These are phyloP conservation scores for Scedosporium dehoogii DNA, from an alignment of 2,329 filamentous ascomycete species.

Conservation along the genomic window DNA sequence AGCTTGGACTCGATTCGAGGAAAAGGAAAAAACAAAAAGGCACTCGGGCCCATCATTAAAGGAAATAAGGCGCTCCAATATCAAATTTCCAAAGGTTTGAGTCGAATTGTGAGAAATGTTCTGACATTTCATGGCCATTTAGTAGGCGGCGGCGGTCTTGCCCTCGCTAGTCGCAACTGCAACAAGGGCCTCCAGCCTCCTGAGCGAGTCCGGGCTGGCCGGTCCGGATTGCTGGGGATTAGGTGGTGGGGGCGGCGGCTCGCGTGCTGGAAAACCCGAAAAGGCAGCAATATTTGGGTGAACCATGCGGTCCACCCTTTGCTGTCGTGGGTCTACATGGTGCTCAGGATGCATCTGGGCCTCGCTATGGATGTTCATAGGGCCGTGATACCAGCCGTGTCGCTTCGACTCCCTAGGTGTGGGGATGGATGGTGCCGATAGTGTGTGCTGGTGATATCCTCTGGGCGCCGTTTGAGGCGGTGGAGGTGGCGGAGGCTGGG, in stretches of 20 bases:
- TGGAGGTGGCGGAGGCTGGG: constrained; percentile 16
- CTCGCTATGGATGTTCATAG: constrained; percentile 19
- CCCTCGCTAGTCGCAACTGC: constrained; percentile 35
- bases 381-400: constrained; percentile 62
- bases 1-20: not conserved
- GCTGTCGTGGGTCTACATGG: constrained; percentile 22
- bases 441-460: constrained; percentile 44
- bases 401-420: constrained; percentile 53
- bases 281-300: constrained; percentile 47
- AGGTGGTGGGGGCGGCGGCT: not conserved
- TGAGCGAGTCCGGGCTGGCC: constrained; percentile 21
- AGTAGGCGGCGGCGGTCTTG: constrained; percentile 31
- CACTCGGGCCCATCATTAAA: not conserved
- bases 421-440: constrained; percentile 46
- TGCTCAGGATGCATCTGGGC: constrained; percentile 11
- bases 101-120: not conserved
- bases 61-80: not conserved
- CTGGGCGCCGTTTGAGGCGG: constrained; percentile 15
- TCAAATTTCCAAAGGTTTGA: not conserved
- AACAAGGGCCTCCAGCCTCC: constrained; percentile 31
- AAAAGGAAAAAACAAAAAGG: not conserved
- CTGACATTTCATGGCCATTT: not conserved
- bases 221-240: constrained; percentile 15
- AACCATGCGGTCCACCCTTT: constrained; percentile 41
- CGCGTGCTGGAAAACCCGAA: constrained; percentile 33